Conservation (phyloP, 2,329 filamentous ascomycete genomes). For the Plenodomus tracheiphilus region DNA sequence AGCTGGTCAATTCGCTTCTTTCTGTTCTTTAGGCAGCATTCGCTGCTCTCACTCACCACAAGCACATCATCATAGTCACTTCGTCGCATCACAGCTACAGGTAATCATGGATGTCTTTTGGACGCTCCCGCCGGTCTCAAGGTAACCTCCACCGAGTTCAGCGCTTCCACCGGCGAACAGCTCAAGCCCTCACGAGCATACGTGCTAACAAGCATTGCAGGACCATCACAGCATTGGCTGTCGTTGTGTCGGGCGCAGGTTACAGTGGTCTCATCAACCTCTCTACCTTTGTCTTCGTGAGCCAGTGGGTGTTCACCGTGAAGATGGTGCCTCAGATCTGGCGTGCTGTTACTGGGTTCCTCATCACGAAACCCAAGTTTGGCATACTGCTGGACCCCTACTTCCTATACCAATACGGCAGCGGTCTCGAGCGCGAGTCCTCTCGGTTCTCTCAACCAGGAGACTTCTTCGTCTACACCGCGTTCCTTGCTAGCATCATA, state of each 20-base stretch:
- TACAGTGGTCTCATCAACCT: constrained; percentile 60
- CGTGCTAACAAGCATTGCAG: constrained; percentile 49
- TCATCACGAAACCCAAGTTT: constrained; percentile 60
- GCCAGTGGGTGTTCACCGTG: constrained; percentile 58
- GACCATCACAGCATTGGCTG: constrained; percentile 67
- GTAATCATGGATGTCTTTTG: constrained; percentile 63
- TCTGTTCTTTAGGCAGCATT: constrained; percentile 38
- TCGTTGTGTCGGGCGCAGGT: constrained; percentile 64
- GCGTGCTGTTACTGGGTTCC: constrained; percentile 61
- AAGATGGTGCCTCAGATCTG: constrained; percentile 60
- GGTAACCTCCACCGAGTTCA: constrained; percentile 52
- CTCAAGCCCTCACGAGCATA: not conserved
- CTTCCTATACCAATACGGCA: constrained; percentile 77
- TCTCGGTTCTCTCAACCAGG: constrained; percentile 74
- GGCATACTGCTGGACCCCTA: constrained; percentile 73
- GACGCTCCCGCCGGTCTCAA: constrained; percentile 67
- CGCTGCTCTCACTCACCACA: constrained; percentile 35
- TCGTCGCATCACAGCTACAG: constrained; percentile 22
- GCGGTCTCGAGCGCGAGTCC: constrained; percentile 71
- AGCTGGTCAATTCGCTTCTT: constrained; percentile 19
- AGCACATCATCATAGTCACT: constrained; percentile 14
- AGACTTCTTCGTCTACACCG: constrained; percentile 78
- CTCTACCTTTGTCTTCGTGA: constrained; percentile 59
- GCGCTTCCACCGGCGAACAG: not conserved
- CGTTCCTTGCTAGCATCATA: constrained; percentile 72